Conservation (phyloP, 164 flowering plant genomes). For the grape (Vitis vinifera) region DNA sequence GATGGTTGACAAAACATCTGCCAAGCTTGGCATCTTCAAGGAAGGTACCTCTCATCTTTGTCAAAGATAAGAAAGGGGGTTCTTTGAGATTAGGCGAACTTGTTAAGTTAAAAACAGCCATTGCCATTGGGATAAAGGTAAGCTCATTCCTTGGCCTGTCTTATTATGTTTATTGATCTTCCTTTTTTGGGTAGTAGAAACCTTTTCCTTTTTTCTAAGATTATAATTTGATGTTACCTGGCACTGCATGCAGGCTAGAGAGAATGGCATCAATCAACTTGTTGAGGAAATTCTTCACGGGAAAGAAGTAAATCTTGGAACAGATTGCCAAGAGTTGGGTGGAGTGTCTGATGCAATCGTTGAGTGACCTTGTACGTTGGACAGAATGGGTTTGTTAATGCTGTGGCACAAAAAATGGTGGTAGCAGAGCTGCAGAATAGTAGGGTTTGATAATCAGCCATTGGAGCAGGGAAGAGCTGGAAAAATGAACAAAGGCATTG, state of each 20-base stretch:
- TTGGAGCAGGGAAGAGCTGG: no score
- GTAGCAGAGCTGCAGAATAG: no score
- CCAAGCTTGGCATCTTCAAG: slow-evolving; percentile 70
- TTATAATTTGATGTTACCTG: no score
- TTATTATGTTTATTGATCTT: no score
- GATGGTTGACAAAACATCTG: slow-evolving; percentile 71
- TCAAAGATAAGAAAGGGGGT: slow-evolving; percentile 61
- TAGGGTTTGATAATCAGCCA: no score
- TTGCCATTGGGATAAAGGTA: slow-evolving; percentile 87
- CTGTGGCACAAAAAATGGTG: no score
- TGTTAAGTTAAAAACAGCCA: slow-evolving; percentile 76
- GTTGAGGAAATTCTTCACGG: slow-evolving; percentile 37
- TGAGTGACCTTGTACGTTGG: background rate
- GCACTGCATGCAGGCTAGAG: slow-evolving; percentile 42
- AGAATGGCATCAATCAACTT: slow-evolving; percentile 51
- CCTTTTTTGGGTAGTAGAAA: no score
- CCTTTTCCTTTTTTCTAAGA: no score
- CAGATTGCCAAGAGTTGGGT: background rate
- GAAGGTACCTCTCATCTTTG: slow-evolving; percentile 60
- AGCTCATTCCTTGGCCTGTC: background rate
- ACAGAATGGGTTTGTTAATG: background rate
- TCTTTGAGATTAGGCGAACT: slow-evolving; percentile 78
- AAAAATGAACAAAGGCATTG: no score
- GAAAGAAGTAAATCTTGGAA: slow-evolving; percentile 2
- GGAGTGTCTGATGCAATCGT: background rate